A percentile compares a stretch with the other conserved stretches of the same genome.
phyloP scores from a whole-genome alignment of 129 eudicot genomes.

The Daucus carota region DH1_v3.0 NC_030389.2:1957501-1958000 shows the following conservation, averaged over 20 bases:
- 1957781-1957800: slow-evolving; percentile 62
- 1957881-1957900: background rate
- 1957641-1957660: slow-evolving; percentile 50
- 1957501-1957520: slow-evolving; percentile 36
- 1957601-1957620: slow-evolving; percentile 89
- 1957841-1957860: background rate
- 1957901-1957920: background rate
- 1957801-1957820: slow-evolving; percentile 65
- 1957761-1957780: slow-evolving; percentile 54
- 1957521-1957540: background rate
- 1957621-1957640: slow-evolving; percentile 62
- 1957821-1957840: slow-evolving; percentile 27
- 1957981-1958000: background rate
- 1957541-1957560: background rate
- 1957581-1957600: slow-evolving; percentile 94
- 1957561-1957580: background rate
- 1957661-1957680: slow-evolving; percentile 57
- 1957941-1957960: background rate
- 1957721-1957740: slow-evolving; percentile 96
- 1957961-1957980: background rate
- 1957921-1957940: background rate
- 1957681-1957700: slow-evolving; percentile 73
- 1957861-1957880: background rate
- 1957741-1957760: slow-evolving; percentile 64
- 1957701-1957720: slow-evolving; percentile 79